These are phyloP conservation scores for Clitopilus passeckerianus DNA, from an alignment of 768 basidiomycete genomes.

Conservation along the genomic window DNA sequence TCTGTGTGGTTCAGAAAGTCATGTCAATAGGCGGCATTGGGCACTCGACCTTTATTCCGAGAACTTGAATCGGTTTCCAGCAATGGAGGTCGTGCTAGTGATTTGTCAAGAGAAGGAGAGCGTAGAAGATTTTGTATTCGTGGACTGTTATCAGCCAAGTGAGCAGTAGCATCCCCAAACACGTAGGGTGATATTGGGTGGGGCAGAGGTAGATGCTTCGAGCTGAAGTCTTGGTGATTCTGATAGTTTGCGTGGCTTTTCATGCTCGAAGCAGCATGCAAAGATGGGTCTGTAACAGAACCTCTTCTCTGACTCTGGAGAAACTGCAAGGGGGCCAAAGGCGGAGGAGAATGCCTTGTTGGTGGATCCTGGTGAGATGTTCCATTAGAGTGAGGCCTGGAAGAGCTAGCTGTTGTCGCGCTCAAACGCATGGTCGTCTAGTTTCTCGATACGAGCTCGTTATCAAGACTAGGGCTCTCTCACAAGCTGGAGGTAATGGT, in stretches of 20 bases:
- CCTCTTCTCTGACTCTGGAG: conserved; percentile 79
- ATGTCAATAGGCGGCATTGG: conserved; percentile 2
- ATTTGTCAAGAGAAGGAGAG: conserved; percentile 44
- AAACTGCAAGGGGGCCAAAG: conserved; percentile 73
- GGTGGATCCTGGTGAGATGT: conserved; percentile 22
- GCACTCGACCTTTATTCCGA: conserved; percentile 5
- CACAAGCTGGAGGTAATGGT: conserved; percentile 10
- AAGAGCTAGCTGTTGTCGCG: not conserved
- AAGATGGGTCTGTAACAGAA: conserved; percentile 79
- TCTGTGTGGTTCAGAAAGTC: conserved; percentile 3
- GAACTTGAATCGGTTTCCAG: conserved; percentile 1
- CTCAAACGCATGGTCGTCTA: not conserved
- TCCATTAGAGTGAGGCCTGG: conserved; percentile 13
- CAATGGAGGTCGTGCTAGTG: not conserved
- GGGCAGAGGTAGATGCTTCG: conserved; percentile 33
- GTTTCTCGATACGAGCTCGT: conserved; percentile 3
- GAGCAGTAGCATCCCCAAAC: conserved; percentile 60
- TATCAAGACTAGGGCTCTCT: not conserved
- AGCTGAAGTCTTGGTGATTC: conserved; percentile 8
- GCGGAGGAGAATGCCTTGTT: conserved; percentile 46
- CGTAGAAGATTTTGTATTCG: conserved; percentile 58
- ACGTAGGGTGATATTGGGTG: conserved; percentile 66
- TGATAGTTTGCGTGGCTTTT: conserved; percentile 22
- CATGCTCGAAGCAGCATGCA: conserved; percentile 50
- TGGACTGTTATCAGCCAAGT: conserved; percentile 28